Evolutionary conservation across 768 basidiomycete species (phyloP).

Genomic region (Termitomyces sp.): DNA sequence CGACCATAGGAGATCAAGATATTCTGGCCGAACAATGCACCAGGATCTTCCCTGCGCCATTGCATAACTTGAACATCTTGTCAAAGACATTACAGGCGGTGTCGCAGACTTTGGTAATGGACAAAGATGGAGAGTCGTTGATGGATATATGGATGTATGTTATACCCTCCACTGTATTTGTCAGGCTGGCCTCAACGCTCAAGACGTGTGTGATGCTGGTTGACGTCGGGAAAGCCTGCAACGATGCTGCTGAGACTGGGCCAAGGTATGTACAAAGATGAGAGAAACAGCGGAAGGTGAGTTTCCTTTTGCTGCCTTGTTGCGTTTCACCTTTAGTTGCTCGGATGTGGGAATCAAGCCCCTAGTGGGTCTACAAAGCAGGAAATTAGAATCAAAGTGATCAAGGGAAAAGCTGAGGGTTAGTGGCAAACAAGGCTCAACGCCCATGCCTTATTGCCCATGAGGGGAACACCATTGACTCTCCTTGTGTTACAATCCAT

Average conservation of each 20-base stretch:
- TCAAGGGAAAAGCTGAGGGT: too few relatives aligned
- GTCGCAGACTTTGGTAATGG: background rate
- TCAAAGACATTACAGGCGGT: background rate
- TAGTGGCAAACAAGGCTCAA: too few relatives aligned
- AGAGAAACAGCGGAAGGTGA: background rate
- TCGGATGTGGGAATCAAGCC: too few relatives aligned
- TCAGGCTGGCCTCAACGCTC: background rate
- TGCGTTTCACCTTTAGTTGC: background rate
- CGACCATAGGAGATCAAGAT: background rate
- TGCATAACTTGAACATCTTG: background rate
- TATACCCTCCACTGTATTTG: background rate
- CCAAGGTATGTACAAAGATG: background rate
- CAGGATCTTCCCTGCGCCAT: background rate
- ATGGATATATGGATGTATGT: background rate
- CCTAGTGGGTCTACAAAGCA: too few relatives aligned
- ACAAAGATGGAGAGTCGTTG: background rate
- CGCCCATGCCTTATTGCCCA: too few relatives aligned
- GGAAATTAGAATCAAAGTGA: too few relatives aligned
- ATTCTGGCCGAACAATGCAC: background rate
- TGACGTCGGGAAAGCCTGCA: background rate
- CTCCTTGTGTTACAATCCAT: too few relatives aligned
- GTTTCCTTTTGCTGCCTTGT: background rate
- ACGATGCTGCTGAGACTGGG: background rate
- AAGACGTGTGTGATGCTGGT: background rate
- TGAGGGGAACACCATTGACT: too few relatives aligned